These are phyloP conservation scores for Farysia itapuensis DNA, from an alignment of 1,284 basidiomycete genomes.

Conservation along the genomic window DNA sequence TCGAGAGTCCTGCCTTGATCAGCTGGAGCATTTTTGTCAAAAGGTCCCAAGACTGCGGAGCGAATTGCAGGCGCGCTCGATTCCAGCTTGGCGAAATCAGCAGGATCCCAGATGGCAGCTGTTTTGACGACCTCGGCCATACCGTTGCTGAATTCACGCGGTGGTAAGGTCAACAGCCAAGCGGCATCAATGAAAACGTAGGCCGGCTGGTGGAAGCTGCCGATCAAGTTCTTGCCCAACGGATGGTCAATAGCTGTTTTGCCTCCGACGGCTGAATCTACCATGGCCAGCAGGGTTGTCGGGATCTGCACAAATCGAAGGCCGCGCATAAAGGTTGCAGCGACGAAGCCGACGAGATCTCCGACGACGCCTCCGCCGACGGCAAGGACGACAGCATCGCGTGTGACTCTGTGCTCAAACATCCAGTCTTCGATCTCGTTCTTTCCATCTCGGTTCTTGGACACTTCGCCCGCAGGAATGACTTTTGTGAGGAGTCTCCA, in stretches of 20 bases:
- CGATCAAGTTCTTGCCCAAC: conserved; percentile 95
- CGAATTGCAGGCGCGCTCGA: conserved; percentile 50
- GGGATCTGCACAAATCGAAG: conserved; percentile 94
- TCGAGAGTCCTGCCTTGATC: conserved; percentile 50
- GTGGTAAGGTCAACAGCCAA: conserved; percentile 88
- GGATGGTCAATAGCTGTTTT: conserved; percentile 98
- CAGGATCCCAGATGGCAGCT: conserved; percentile 58
- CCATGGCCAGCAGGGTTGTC: conserved; percentile 95
- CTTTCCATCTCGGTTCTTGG: conserved; percentile 88
- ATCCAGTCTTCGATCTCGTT: conserved; percentile 93
- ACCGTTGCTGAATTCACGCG: conserved; percentile 92
- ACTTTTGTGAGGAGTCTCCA: conserved; percentile 77
- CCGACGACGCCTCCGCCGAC: conserved; percentile 94
- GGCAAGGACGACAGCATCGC: conserved; percentile 90
- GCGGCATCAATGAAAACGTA: conserved; percentile 97
- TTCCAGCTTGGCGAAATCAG: conserved; percentile 58
- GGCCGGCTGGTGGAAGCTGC: conserved; percentile 96
- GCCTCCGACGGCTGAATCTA: conserved; percentile 94
- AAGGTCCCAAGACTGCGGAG: conserved; percentile 52
- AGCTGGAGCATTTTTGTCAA: conserved; percentile 24
- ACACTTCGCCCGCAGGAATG: conserved; percentile 85
- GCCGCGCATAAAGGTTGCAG: conserved; percentile 78
- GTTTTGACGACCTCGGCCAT: conserved; percentile 93
- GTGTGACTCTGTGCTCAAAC: conserved; percentile 80
- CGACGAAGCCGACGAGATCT: conserved; percentile 92